Evolutionary conservation across 2,329 filamentous ascomycete species (phyloP), one percentile per base, ranked within the genome.

Genomic region (Alternaria longipes): DNA sequence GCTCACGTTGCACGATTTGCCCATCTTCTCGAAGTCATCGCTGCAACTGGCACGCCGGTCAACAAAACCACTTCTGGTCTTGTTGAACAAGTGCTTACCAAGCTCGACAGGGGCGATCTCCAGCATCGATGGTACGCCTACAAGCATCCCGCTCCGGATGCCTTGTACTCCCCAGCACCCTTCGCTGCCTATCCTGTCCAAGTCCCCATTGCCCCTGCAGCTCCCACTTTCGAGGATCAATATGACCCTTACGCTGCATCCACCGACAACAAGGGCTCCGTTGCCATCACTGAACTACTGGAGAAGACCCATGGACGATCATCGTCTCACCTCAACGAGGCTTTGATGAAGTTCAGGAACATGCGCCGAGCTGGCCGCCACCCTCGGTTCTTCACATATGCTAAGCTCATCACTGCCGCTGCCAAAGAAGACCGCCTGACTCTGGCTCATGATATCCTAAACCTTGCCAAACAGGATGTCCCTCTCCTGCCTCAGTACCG

Each of bases 351-450:
- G 70, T 92, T 98, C 81, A 91, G 90, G 77, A 97, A 97, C 81
- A 97, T 97, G 84, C 93, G 95, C 66, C 92, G 94, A 60, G 88
- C 92, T 74, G 94, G 94, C 65, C 90, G 93, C 75, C 93, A 97
- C 77, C 93, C 94, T 54, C 89, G 94, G 62, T 98, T 98, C 82
- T 95, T 97, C 79, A 97, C 94, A 1, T 97, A 98, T 72, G 93
- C 94, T 51, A 98, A 97, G 85, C 85, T 99, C 67, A 97, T 99
- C 73, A 90, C 91, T 49, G 91, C 92, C 60, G 94, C 94, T 66
- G 92, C 94, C 55, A 93, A 94, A 74, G 90, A 93, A 66, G 87
- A 91, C 73, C 93, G 94, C 74, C 87, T 92, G 80, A 90, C 91
- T 54, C 81, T 96, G 49, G 93, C 92, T 73, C 88, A 93, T 66